Evolutionary conservation across 2,329 filamentous ascomycete species (phyloP).

Genomic region (Tetracladium maxilliforme): DNA sequence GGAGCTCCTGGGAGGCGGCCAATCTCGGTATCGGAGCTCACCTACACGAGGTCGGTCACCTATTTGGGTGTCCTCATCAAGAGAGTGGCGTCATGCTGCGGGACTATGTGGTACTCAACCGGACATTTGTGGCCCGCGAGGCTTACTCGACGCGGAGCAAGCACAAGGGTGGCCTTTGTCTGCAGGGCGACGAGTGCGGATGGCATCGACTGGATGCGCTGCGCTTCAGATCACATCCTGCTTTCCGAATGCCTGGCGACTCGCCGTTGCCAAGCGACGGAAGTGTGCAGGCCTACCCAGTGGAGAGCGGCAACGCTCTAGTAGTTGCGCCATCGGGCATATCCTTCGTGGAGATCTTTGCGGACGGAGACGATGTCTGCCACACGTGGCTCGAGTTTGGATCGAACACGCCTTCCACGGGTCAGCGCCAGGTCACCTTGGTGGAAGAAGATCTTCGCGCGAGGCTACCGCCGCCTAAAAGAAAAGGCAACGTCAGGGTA

Average conservation of each 20-base stretch:
- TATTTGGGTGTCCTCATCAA: slow-evolving; percentile 82
- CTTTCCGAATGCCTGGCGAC: slow-evolving; percentile 75
- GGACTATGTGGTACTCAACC: slow-evolving; percentile 74
- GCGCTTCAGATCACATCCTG: slow-evolving; percentile 80
- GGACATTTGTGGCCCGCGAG: slow-evolving; percentile 69
- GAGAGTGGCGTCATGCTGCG: slow-evolving; percentile 84
- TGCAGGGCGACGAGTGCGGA: slow-evolving; percentile 67
- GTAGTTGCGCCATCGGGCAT: slow-evolving; percentile 71
- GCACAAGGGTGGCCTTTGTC: slow-evolving; percentile 61
- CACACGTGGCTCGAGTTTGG: slow-evolving; percentile 70
- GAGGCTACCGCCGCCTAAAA: slow-evolving; percentile 56
- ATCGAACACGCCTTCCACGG: slow-evolving; percentile 37
- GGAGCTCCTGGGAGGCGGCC: slow-evolving; percentile 89
- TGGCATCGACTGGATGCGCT: slow-evolving; percentile 88
- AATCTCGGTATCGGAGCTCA: slow-evolving; percentile 91
- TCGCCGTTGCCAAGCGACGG: slow-evolving; percentile 46
- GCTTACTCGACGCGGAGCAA: slow-evolving; percentile 79
- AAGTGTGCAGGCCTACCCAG: slow-evolving; percentile 74
- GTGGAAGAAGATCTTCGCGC: slow-evolving; percentile 62
- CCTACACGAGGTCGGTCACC: slow-evolving; percentile 77
- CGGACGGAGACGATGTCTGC: slow-evolving; percentile 69
- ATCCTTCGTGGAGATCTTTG: slow-evolving; percentile 70
- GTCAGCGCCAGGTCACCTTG: slow-evolving; percentile 59
- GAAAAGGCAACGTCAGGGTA: slow-evolving; percentile 50
- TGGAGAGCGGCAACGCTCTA: slow-evolving; percentile 63